phyloP scores from a whole-genome alignment of 495 filamentous ascomycete genomes.

The Talaromyces adpressus region DNA sequence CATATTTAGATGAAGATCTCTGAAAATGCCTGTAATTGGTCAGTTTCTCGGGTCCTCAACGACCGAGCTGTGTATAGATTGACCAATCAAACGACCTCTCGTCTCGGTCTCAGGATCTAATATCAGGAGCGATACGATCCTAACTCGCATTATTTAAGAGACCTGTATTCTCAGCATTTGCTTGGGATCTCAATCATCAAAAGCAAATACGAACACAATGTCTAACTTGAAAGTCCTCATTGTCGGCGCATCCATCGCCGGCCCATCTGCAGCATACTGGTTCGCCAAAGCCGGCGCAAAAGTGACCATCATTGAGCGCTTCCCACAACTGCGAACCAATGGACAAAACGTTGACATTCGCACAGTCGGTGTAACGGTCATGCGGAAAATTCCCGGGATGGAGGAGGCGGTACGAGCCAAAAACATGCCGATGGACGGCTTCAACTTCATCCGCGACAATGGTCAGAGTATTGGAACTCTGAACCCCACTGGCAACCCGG shows the following conservation, averaged over 20 bases:
- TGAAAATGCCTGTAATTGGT: neutral
- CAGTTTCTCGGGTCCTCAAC: neutral
- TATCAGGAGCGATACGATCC: neutral
- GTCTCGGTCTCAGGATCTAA: neutral
- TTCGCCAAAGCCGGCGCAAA: constrained; percentile 39
- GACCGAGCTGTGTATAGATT: neutral
- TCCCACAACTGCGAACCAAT: constrained; percentile 28
- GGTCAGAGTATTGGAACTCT: constrained; percentile 32
- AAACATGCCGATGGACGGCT: constrained; percentile 32
- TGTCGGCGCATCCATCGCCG: constrained; percentile 34
- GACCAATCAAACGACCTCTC: neutral
- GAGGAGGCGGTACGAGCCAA: constrained; percentile 33
- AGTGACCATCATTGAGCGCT: constrained; percentile 49
- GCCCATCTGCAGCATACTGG: constrained; percentile 45
- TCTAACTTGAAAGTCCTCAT: constrained; percentile 26
- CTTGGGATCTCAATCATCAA: neutral
- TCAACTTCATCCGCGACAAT: constrained; percentile 31
- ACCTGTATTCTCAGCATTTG: neutral
- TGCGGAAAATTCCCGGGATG: constrained; percentile 44
- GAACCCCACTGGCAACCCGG: constrained; percentile 30
- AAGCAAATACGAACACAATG: constrained; percentile 12
- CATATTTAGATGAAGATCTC: neutral
- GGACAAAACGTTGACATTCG: constrained; percentile 52
- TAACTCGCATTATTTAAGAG: neutral
- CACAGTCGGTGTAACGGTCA: constrained; percentile 36